Percentiles rank a stretch among this genome's conserved stretches.
phyloP scores from a whole-genome alignment of 2,329 filamentous ascomycete species.

The Beauveria caledonica region DNA sequence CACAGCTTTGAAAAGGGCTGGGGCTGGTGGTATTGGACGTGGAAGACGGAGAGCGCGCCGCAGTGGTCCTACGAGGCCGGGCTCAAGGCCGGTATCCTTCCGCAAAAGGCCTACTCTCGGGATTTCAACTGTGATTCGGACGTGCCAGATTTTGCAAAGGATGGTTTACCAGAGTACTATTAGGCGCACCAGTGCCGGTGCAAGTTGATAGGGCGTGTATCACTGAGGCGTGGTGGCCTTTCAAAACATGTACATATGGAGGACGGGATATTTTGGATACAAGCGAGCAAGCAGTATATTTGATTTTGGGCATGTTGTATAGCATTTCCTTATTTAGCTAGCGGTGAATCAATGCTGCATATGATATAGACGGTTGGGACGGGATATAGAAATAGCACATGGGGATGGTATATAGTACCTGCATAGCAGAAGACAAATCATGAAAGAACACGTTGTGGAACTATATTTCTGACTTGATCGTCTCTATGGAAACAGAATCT shows the following conservation, averaged over 20 bases:
- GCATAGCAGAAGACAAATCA: not conserved
- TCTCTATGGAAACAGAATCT: not conserved
- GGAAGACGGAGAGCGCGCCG: constrained; percentile 76
- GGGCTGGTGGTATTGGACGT: constrained; percentile 99
- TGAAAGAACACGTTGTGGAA: not conserved
- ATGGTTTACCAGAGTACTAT: constrained; percentile 43
- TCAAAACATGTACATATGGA: constrained; percentile 5
- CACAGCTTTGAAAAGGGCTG: constrained; percentile 82
- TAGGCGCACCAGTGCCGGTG: constrained; percentile 12
- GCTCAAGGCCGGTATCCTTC: constrained; percentile 69
- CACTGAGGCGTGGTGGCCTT: not conserved
- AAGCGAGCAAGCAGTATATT: not conserved
- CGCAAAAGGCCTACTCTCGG: constrained; percentile 61
- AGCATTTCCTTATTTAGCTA: not conserved
- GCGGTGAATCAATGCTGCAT: not conserved
- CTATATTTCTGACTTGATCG: not conserved
- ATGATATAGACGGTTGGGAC: not conserved
- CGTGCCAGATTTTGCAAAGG: constrained; percentile 43
- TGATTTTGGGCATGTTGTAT: not conserved
- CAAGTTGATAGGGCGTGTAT: not conserved
- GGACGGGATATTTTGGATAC: not conserved
- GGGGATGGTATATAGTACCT: not conserved
- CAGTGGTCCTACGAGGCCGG: constrained; percentile 93
- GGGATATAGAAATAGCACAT: not conserved
- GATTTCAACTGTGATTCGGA: constrained; percentile 58